Evolutionary conservation across 306 rosid genomes (phyloP), one percentile per base, ranked within the genome.

Genomic region (Lathyrus sativus): DNA sequence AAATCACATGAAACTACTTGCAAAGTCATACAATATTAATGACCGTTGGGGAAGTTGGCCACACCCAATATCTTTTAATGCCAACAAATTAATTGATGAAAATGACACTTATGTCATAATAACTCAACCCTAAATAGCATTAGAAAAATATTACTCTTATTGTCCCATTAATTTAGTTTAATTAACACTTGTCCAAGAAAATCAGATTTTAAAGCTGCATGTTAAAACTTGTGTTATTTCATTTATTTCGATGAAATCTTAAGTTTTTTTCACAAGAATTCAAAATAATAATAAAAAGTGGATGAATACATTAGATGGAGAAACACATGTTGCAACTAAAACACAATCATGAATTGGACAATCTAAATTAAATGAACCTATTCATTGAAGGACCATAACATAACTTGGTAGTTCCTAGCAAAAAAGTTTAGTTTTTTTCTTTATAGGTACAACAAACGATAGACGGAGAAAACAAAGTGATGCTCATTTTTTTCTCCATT

Each of bases 11-110:
- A 71, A 70, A 70, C 3, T 29, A 38, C 15, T 43, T 29, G 35
- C 68, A 55, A 65, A 76, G 83, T 78, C 81, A 72, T 67, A 72
- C 57, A 41, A 73, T 54, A 78, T 87, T 84, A 84, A 90, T 82
- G 83, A 73, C 89, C 86, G 89, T 73, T 77, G 84, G 84, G 85
- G 85, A 78, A 72, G 96, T 87, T 87, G 88, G 88, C 76, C 44
- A 50, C 68, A 55, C 62, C 80, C 74, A 62, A 44, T 69, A 22
- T 17, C 77, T 62, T 74, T 82, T 78, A 83, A 85, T 87, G 85
- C 74, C 53, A 18, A 5, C 46, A n/a, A 8, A 60, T 57, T 65
- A 7, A 65, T 59, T 5, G 48, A 41, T 24, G 63, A 9, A 78
- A 74, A 18, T 13, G 64, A 12, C 81, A 75, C 71, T 80, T 54